Percentiles rank a stretch among this genome's conserved stretches.
Conservation (phyloP, 139 green algal species). For the Chlamydomonas incerta region DNA sequence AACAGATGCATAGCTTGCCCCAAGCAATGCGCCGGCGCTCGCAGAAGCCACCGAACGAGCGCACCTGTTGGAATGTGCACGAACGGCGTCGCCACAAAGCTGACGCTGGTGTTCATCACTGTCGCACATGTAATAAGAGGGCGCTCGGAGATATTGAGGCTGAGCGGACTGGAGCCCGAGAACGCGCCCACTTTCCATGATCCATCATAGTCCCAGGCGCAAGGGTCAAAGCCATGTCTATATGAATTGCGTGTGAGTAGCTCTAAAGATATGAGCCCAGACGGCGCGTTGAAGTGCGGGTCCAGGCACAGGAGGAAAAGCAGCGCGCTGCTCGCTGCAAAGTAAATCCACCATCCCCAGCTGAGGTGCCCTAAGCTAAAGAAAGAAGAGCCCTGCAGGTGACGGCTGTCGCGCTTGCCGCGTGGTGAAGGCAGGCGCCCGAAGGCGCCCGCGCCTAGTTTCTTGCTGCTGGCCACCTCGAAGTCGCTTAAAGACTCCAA, state of each 20-base stretch:
- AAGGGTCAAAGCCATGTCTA: slow-evolving; percentile 16
- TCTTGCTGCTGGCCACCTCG: no score
- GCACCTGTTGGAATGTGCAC: slow-evolving; percentile 13
- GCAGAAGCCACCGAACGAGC: not conserved
- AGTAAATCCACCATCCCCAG: not conserved
- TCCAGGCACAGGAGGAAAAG: not conserved
- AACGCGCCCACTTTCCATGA: slow-evolving; percentile 36
- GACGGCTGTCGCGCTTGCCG: no score
- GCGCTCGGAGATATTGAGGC: not conserved
- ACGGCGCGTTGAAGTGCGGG: slow-evolving; percentile 13
- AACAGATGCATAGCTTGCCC: not conserved
- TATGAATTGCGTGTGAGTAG: not conserved
- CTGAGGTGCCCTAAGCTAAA: no score
- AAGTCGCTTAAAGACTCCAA: no score
- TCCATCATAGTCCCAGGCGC: slow-evolving; percentile 32
- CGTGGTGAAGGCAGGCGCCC: no score
- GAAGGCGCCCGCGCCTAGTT: no score
- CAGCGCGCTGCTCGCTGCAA: not conserved
- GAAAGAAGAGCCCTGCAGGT: no score
- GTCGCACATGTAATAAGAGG: slow-evolving; percentile 7
- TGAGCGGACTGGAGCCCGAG: not conserved
- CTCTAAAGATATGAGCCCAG: slow-evolving; percentile 7
- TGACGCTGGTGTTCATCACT: slow-evolving; percentile 8
- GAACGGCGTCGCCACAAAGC: slow-evolving; percentile 13
- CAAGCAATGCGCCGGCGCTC: not conserved